Evolutionary conservation across 148 eudicot species (phyloP).

Genomic region (Cornus kousa): DNA sequence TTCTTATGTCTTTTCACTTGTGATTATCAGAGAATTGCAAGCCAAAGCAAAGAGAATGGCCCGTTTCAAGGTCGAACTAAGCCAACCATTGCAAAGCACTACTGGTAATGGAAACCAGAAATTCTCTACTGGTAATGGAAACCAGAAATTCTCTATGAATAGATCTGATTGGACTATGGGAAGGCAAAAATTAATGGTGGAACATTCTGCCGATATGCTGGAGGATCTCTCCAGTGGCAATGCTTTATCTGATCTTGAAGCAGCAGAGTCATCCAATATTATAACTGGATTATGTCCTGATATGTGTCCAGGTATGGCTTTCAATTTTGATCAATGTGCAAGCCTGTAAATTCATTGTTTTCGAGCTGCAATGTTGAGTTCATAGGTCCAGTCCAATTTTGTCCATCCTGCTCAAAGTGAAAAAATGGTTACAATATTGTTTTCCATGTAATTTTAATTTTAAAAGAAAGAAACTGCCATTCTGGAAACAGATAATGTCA

Average conservation of each 20-base stretch:
- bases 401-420: neutral
- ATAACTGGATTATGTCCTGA: constrained; percentile 89
- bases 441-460: neutral
- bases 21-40: constrained; percentile 62
- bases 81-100: constrained; percentile 37
- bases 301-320: constrained; percentile 89
- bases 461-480: neutral
- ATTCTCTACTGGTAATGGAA: no score
- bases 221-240: constrained; percentile 43
- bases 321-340: constrained; percentile 6
- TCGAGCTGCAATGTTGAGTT: neutral
- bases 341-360: neutral
- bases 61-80: constrained; percentile 79
- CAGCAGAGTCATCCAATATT: constrained; percentile 36
- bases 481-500: constrained; percentile 1
- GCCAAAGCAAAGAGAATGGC: constrained; percentile 94
- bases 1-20: constrained; percentile 7
- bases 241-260: constrained; percentile 51
- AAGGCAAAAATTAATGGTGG: constrained; percentile 31
- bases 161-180: constrained; percentile 35
- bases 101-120: constrained; percentile 33
- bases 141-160: no score
- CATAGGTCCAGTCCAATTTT: neutral
- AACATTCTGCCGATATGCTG: constrained; percentile 30
- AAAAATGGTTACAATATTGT: neutral